Evolutionary conservation across 805 yeast species (phyloP), one percentile per base, ranked within the genome.

Genomic region (Kazachstania taianensis): DNA sequence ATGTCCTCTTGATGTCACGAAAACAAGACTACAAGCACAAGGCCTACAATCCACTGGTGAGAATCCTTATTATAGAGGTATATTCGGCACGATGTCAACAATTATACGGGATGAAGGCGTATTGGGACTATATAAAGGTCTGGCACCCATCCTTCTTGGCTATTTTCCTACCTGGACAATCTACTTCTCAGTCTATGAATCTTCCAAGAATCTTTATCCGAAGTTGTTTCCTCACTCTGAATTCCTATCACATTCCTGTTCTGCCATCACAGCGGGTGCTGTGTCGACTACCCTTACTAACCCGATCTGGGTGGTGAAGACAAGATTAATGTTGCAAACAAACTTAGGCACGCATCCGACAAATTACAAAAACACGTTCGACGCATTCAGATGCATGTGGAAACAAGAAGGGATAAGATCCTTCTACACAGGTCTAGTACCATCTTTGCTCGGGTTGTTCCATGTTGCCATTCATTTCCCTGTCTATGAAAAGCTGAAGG

Each of bases 401-500:
- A 56, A 57, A 38, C 70, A 74, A 38, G 98, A 89, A 56, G 98
- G 98, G 5, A 10, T 80, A 1, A 56, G 66, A 34, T 85, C 85
- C 12, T 83, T 89, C 48, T 92, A 92, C 59, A 73, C 89, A 30
- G 98, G 98, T 1, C 65, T 89, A 19, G 72, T 85, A 7, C 96
- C 97, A 1, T 87, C 96, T 0, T 66, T 89, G 39, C 73, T 89
- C 48, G 98, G 98, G 0, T 67, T 89, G 22, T 66, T 83, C 28
- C 97, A 89, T 57, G 97, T 89, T 30, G 97, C 96, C 1, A 81
- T 89, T 35, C 97, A 89, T 59, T 89, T 89, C 67, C 97, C 97
- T 20, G 74, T 86, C 7, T 89, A 89, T 57, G 98, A 89, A 52
- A 69, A 74, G 46, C 65, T 89, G 44, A 89, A 89, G 53, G 54